Evolutionary conservation across 139 green algal genomes (phyloP), one percentile per base, ranked within the genome.

Genomic region (Klebsormidium nitens): DNA sequence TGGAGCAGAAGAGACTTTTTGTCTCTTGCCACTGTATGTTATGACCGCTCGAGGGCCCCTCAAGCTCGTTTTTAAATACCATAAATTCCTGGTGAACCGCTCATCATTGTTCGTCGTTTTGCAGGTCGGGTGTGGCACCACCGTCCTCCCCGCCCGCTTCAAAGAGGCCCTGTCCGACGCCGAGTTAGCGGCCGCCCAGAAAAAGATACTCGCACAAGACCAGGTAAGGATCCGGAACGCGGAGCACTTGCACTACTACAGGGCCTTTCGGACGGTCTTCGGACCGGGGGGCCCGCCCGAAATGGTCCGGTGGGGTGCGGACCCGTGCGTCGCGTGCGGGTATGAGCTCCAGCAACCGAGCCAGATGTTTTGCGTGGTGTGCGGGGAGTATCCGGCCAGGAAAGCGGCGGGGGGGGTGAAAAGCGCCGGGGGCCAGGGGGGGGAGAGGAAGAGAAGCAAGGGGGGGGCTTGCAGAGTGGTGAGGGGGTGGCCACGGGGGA

Each of bases 221-320:
- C 65, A 49, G 36, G 56, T 72, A 46, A 47, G 65, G 29, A 65
- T 72, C 8, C 28, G 65, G 14, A 48, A 72, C 56, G 36, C 65
- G 31, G 65, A 72, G 65, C 65, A 72, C n/a, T 48, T 72, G 47
- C 29, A 66, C 65, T 72, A 72, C 56, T 72, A 72, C 47, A 29
- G 23, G 17, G 65, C 44, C 37, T 72, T 72, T 34, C 46, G 65
- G 0, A 11, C 42, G 14, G 46, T 72, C 8, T 57, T 72, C 28
- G 26, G 31, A 8, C 47, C 47, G 0, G 47, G 47, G 11, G 2
- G 17, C 0, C 28, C 64, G 8, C 36, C 65, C 0, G 65, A 48
- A 14, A 17, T 66, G 37, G 36, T 26, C 17, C n/a, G 65, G 14
- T 72, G 55, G 55, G 26, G 31, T 11, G 19, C 47, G 28, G 35